Base-by-base conservation (phyloP, 2,329 filamentous ascomycete species). In the Botrytis aclada region DNA sequence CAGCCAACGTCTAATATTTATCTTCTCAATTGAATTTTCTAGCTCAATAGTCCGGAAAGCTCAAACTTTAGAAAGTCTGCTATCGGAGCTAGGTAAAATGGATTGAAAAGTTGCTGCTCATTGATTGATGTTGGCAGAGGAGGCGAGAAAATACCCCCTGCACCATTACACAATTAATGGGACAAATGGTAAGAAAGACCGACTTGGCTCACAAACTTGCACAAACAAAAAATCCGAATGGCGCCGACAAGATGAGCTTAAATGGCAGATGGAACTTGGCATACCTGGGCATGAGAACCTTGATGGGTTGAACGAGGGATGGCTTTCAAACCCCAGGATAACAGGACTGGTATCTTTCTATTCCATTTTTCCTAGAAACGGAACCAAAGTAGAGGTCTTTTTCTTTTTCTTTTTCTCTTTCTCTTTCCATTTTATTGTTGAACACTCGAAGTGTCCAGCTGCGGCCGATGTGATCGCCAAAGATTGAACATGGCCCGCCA, bases 211-310 rank as follows among this genome's bases (percentile, higher is more conserved):
- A 18, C 22, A 62, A 8, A 22, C 3, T n/a, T 18, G 12, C 25
- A 39, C 22, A 39, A 18, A n/a, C n/a, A 9, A 25, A 39, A 22
- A 62, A 39, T 39, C n/a, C 34, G 34, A 61, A 61, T 61, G 34
- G 34, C 37, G 34, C 37, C 22, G 58, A 61, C 58, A n/a, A n/a
- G 58, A 39, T n/a, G 60, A n/a, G 60, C 60, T 39, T 62, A 18
- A 22, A 62, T 62, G 60, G 60, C 14, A n/a, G 60, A 39, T n/a
- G 3, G 22, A n/a, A 25, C 60, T 62, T 62, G 60, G 60, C 60
- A 62, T 62, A 39, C 34, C 60, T 62, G 34, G 60, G 60, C 60
- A 62, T 39, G 60, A 39, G 60, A 62, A 62, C 60, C 60, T 39
- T 39, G 60, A 62, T 62, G 60, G 60, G 22, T 61, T 6, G 34